Conservation (phyloP, 257 asterid genomes). For the Cynanchum wilfordii region DNA sequence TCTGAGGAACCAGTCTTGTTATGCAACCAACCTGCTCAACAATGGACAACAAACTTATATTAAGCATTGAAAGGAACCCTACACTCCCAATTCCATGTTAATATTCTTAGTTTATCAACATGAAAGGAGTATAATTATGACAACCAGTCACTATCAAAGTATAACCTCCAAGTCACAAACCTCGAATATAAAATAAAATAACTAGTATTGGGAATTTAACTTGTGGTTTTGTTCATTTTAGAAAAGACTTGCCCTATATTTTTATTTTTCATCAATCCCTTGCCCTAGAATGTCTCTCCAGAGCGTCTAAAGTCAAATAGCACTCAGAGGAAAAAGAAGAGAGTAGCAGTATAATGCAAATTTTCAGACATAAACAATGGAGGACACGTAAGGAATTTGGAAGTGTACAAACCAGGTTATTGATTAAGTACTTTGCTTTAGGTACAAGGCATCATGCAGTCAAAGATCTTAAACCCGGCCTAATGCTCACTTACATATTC, state of each 20-base stretch:
- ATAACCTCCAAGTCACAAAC: neutral
- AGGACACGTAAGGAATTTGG: too few species aligned
- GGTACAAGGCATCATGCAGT: neutral
- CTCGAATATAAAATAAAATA: neutral
- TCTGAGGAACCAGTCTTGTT: conserved; percentile 96
- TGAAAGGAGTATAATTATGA: neutral
- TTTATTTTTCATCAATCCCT: neutral
- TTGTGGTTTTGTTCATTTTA: neutral
- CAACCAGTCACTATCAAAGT: neutral
- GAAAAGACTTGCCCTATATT: neutral
- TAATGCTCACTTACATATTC: neutral
- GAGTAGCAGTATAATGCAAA: neutral
- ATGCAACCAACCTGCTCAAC: conserved; percentile 80
- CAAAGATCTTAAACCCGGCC: neutral
- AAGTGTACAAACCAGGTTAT: neutral
- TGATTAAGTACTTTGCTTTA: neutral
- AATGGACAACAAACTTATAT: conserved; percentile 1
- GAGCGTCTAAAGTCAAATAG: neutral
- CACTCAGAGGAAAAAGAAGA: neutral
- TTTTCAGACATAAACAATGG: too few species aligned
- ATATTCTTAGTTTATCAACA: neutral
- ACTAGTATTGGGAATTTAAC: neutral
- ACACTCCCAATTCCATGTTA: neutral
- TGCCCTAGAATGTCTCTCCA: neutral
- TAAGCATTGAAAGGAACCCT: neutral